These are phyloP conservation scores for Inonotus hispidus DNA, from an alignment of 1,284 basidiomycete species.

Conservation along the genomic window DNA sequence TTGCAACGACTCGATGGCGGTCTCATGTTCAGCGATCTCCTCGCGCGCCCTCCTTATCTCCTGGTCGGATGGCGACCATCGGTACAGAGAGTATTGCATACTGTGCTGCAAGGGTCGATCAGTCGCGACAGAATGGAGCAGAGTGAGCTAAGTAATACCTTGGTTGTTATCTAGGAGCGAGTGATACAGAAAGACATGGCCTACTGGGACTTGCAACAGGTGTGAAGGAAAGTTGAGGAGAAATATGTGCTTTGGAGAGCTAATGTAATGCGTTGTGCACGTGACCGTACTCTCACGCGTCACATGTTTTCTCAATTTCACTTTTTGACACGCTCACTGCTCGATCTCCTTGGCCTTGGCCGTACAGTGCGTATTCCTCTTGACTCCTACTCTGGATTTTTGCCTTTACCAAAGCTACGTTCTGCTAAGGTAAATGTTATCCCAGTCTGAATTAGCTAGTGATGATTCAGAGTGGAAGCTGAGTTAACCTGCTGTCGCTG, in stretches of 20 bases:
- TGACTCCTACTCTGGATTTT: no score
- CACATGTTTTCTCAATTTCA: background rate
- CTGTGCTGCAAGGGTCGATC: background rate
- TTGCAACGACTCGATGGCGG: slow-evolving; percentile 3
- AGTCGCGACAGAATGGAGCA: background rate
- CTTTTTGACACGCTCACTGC: no score
- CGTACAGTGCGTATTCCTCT: no score
- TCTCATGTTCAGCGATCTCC: slow-evolving; percentile 14
- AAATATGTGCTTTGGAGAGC: no score
- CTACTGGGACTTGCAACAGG: background rate
- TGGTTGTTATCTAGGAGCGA: background rate
- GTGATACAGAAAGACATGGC: no score
- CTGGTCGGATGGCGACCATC: slow-evolving; percentile 11
- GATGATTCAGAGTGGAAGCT: slow-evolving; percentile 90
- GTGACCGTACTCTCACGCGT: background rate
- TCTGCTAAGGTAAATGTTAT: background rate
- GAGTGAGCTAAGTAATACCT: background rate
- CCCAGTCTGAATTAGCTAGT: slow-evolving; percentile 17
- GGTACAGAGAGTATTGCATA: slow-evolving; percentile 5
- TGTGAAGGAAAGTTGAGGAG: no score
- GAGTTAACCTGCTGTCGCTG: slow-evolving; percentile 55
- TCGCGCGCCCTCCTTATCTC: slow-evolving; percentile 11
- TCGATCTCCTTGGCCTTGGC: background rate
- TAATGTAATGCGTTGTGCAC: background rate
- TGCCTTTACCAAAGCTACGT: no score